Evolutionary conservation across 305 asterid genomes (phyloP).

Genomic region (Striga hermonthica): DNA sequence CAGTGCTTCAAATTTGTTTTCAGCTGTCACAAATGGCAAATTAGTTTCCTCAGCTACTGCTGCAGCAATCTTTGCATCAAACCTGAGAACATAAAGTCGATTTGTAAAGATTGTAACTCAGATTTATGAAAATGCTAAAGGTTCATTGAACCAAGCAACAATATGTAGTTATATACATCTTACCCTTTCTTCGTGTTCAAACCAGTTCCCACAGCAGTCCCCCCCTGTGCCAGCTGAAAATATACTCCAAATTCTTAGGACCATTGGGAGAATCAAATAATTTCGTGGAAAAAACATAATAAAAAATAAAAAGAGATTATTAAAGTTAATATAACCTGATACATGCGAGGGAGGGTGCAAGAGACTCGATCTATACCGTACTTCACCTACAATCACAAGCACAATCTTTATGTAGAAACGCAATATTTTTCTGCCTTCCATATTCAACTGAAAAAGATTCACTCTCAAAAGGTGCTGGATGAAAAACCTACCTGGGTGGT

Average conservation of each 20-base stretch:
- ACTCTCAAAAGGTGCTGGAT: slow-evolving; percentile 4
- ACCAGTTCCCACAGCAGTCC: slow-evolving; percentile 96
- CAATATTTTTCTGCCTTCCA: slow-evolving; percentile 19
- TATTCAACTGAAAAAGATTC: slow-evolving; percentile 20
- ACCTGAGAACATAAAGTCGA: slow-evolving; percentile 46
- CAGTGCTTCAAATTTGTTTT: slow-evolving; percentile 97
- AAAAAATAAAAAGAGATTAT: neutral
- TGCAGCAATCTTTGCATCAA: slow-evolving; percentile 84
- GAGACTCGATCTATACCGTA: slow-evolving; percentile 82
- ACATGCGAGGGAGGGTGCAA: slow-evolving; percentile 86
- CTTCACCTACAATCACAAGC: slow-evolving; percentile 57
- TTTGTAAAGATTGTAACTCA: neutral
- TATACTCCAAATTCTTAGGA: slow-evolving; percentile 2
- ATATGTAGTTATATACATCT: slow-evolving; percentile 15
- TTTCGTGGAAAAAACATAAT: neutral
- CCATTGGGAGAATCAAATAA: neutral
- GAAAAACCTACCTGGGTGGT: slow-evolving; percentile 76
- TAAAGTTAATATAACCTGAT: slow-evolving; percentile 58
- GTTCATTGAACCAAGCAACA: neutral
- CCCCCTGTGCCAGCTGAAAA: slow-evolving; percentile 69
- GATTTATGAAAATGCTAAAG: no score
- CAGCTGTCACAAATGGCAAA: slow-evolving; percentile 95
- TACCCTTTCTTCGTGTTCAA: slow-evolving; percentile 90
- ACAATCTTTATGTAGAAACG: neutral
- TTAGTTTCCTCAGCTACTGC: slow-evolving; percentile 94